Evolutionary conservation across 75 land plant genomes (phyloP), one percentile per base, ranked within the genome.

Genomic region (Cunninghamia lanceolata): DNA sequence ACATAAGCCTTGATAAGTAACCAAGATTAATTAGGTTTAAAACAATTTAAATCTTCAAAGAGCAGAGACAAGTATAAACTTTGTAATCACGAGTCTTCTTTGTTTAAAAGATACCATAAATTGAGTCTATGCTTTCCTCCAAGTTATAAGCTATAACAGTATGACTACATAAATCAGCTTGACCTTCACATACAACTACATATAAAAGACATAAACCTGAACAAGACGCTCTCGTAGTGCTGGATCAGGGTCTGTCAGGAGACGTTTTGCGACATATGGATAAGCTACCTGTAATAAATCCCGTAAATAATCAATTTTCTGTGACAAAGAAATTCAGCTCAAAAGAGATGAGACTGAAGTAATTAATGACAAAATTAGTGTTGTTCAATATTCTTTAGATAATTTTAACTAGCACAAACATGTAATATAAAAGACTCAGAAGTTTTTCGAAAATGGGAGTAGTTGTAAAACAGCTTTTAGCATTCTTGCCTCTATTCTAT

Each of bases 181-280:
- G 30, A 77, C n/a, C 34, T 80, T 79, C 30, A 10, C 47, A 21
- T 42, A 30, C 16, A 80, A 80, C 45, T n/a, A n/a, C 25, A 39
- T 75, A 82, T 47, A 28, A 82, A 46, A 46, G n/a, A n/a, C 28
- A 40, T 28, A 82, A 82, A 94, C 99, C 94, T 98, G 99, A 45
- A 98, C 89, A 34, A 98, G 97, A 36, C 99, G 97, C 89, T 98
- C 97, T 66, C 99, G 96, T n/a, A 98, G 87, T 84, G 97, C 95
- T 70, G 99, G 99, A 86, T 98, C 96, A 83, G 99, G 99, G 39
- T 98, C 99, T 84, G 99, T 98, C 43, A 98, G 85, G 15, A 98
- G 94, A 25, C 99, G 94, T 86, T 98, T 98, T 47, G 99, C 99
- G 45, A 98, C 93, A 87, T 98, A 98, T 42, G 99, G 99, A 88